phyloP scores from a whole-genome alignment of 2,329 filamentous ascomycete genomes.

The Colletotrichum chrysophilum region DNA sequence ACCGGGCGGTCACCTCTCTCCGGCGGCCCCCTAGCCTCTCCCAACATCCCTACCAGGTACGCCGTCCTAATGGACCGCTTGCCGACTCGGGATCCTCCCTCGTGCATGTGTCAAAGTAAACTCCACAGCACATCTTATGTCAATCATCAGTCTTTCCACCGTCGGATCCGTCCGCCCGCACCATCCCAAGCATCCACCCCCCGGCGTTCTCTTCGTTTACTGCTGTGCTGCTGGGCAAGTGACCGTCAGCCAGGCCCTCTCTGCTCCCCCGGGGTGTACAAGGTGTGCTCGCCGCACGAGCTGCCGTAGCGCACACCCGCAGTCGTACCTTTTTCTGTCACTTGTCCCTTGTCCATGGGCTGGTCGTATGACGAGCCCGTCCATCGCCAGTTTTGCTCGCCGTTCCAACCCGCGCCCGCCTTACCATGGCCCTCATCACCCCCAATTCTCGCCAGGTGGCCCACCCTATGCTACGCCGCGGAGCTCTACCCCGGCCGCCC shows the following conservation, averaged over 20 bases:
- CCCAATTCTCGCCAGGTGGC: neutral
- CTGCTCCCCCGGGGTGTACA: neutral
- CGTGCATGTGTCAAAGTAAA: conserved; percentile 12
- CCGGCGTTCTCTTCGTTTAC: neutral
- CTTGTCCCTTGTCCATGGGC: neutral
- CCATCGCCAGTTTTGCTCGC: conserved; percentile 17
- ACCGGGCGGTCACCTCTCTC: neutral
- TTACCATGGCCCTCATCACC: conserved; percentile 1
- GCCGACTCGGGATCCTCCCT: neutral
- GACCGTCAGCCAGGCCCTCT: neutral
- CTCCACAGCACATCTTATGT: conserved; percentile 17
- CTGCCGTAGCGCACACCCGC: neutral
- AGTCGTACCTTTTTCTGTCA: neutral
- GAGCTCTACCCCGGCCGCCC: neutral
- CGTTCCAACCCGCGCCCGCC: conserved; percentile 13
- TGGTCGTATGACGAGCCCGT: conserved; percentile 15
- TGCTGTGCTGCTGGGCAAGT: neutral
- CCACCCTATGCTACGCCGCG: conserved; percentile 1
- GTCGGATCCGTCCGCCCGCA: conserved; percentile 18
- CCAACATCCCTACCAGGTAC: conserved; percentile 4
- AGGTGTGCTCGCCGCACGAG: neutral
- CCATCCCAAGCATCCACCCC: neutral
- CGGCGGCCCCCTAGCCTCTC: neutral
- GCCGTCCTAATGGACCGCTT: conserved; percentile 1
- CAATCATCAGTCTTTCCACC: conserved; percentile 18